Evolutionary conservation across 163 green algal species (phyloP), one percentile per base, ranked within the genome.

Genomic region (Volvox carteri): DNA sequence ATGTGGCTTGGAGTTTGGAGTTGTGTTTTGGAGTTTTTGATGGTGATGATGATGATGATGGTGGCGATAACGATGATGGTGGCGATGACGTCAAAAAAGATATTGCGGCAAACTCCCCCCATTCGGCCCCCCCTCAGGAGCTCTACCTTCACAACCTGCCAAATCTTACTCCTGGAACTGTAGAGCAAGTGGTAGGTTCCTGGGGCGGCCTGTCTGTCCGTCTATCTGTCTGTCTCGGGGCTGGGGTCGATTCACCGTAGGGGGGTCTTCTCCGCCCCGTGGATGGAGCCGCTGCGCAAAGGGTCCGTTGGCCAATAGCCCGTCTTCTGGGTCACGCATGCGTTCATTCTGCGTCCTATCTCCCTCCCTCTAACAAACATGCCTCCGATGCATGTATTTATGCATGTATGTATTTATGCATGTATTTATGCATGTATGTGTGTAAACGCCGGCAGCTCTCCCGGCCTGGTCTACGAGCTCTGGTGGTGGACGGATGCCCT

Each of bases 121-220:
- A n/a, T 48, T 48, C 30, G 30, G 30, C n/a, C 4, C 68, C 42
- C 19, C 76, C 76, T 7, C 78, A 75, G 56, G 56, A 86, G 78
- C 37, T 86, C 2, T 67, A 86, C 56, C 39, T 86, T 23, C 78
- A 86, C 78, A 30, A 86, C 78, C 52, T 86, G 41, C 78, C 78
- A 7, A 54, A 86, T 56, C 56, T 86, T 12, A 86, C 78, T 14
- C 78, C 78, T 14, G 78, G 11, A 25, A 86, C 78, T 6, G 14
- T 86, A 23, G 78, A 86, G 78, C 78, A 76, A 33, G 78, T 86
- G 78, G 78, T 86, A 56, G 25, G 78, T 58, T 0, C 19, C n/a
- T 0, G 25, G 30, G 2, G 1, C 9, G 30, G 2, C n/a, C n/a
- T n/a, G n/a, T n/a, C n/a, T n/a, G n/a, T n/a, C n/a, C n/a, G n/a